phyloP scores from a whole-genome alignment of 2,329 filamentous ascomycete genomes.

The Ophiocordyceps camponoti-rufipedis region DNA sequence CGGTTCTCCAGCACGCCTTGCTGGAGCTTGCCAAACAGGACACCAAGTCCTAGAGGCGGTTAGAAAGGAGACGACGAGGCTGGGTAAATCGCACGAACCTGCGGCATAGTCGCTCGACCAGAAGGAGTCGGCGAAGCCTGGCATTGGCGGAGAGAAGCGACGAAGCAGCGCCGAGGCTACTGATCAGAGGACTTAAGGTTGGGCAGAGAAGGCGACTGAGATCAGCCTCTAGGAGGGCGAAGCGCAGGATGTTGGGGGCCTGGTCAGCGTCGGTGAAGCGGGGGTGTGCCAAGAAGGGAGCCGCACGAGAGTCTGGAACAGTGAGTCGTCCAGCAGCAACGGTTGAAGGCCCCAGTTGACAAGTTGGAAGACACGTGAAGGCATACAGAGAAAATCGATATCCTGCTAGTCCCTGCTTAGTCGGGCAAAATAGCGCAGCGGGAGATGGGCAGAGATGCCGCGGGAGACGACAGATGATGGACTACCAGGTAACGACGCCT shows the following conservation, averaged over 20 bases:
- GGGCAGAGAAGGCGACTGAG: background rate
- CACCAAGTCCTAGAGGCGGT: constrained; percentile 49
- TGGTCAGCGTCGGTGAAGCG: background rate
- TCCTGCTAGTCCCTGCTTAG: background rate
- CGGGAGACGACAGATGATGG: background rate
- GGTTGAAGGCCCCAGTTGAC: background rate
- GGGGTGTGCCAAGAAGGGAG: too few relatives aligned
- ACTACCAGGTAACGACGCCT: background rate
- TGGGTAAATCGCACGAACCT: constrained; percentile 31
- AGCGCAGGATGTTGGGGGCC: background rate
- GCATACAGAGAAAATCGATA: background rate
- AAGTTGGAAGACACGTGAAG: background rate
- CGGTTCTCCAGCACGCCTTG: constrained; percentile 92
- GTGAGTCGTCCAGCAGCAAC: background rate
- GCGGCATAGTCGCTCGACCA: constrained; percentile 97
- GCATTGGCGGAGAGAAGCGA: constrained; percentile 36
- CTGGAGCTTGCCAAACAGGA: constrained; percentile 90
- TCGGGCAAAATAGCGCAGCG: background rate
- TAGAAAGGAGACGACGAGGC: background rate
- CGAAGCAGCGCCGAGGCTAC: background rate
- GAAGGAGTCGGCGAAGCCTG: constrained; percentile 86
- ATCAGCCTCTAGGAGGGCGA: background rate
- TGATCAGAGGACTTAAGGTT: too few relatives aligned
- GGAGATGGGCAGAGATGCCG: background rate
- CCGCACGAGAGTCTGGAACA: background rate